Evolutionary conservation across 345 rosid genomes (phyloP).

Genomic region (Microcos paniculata): DNA sequence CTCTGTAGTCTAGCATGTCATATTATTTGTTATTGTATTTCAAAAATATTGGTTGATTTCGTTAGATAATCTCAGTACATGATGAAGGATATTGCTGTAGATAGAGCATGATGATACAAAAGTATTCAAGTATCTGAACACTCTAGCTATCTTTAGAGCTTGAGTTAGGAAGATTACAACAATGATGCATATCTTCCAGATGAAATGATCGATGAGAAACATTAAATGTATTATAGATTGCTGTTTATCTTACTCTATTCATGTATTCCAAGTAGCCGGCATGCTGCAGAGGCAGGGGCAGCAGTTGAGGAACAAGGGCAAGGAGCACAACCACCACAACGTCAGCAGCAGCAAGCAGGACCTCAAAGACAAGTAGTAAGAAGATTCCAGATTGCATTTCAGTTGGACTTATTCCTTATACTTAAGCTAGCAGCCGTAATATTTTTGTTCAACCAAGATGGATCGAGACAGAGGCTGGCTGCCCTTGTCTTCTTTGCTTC

Average conservation of each 20-base stretch:
- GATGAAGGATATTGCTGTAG: neutral
- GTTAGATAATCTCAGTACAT: neutral
- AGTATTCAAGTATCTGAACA: neutral
- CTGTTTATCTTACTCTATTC: neutral
- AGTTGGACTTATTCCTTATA: slow-evolving; percentile 84
- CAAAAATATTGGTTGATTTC: neutral
- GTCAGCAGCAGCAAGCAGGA: slow-evolving; percentile 65
- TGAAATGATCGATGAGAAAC: neutral
- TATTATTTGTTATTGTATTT: neutral
- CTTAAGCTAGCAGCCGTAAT: slow-evolving; percentile 92
- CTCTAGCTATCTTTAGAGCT: neutral
- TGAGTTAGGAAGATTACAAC: neutral
- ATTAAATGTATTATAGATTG: neutral
- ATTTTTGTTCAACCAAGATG: slow-evolving; percentile 97
- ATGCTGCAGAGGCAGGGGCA: slow-evolving; percentile 38
- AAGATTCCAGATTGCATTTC: slow-evolving; percentile 92
- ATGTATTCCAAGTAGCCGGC: slow-evolving; percentile 29
- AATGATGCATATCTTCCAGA: neutral
- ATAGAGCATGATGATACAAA: neutral
- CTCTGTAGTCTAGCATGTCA: neutral
- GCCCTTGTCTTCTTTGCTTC: slow-evolving; percentile 85
- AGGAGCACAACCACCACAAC: slow-evolving; percentile 55
- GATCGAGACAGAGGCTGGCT: slow-evolving; percentile 87
- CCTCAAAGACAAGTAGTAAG: slow-evolving; percentile 76
- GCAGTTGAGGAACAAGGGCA: slow-evolving; percentile 48